Base-by-base conservation (phyloP, 495 filamentous ascomycete genomes). In the Aspergillus sclerotioniger region DNA sequence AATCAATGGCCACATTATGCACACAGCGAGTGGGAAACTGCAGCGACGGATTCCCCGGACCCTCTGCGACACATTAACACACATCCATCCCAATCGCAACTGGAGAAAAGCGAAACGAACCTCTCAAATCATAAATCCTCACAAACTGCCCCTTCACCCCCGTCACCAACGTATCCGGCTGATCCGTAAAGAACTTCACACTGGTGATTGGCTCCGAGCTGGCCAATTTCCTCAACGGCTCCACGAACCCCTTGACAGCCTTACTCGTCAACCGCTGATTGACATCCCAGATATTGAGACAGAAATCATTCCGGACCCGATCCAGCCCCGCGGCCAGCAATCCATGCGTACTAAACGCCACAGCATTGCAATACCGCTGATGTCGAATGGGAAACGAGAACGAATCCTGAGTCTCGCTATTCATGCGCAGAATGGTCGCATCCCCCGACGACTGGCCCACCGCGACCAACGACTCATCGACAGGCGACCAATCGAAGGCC, bases 401-500 rank as follows among this genome's bases (percentile, higher is more conserved):
- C 51, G 79, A 86, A 53, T 78, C 82, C 61, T 83, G 86, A 19
- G 80, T 82, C 48, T 72, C 77, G 51, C 86, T 82, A 61, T 90
- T 84, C 48, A 97, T 81, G 49, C 88, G 84, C 57, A 97, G 70
- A 21, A 98, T 81, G 48, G 87, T 88, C 57, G 92, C 89, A 62
- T 94, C 86, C 31, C 94, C 95, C 50, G 88, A 90, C 10, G 85
- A 82, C 62, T 90, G 89, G 28, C 94, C 94, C 15, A 98, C 84
- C 28, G 89, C 91, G 43, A 97, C 83, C 43, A 98, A 77, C 49
- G 86, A 86, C 71, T 84, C 84, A 60, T 90, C 79, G 16, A 80
- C 78, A 9, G 90, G 87, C 0, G 95, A 96, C 94, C 95, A 98
- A 76, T 98, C 94, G 73, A 96, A 97, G 28, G 92, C 91, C 51